A percentile compares a stretch with the other conserved stretches of the same genome.
phyloP scores from a whole-genome alignment of 148 eudicot species.

The Cornus suecica region DNA sequence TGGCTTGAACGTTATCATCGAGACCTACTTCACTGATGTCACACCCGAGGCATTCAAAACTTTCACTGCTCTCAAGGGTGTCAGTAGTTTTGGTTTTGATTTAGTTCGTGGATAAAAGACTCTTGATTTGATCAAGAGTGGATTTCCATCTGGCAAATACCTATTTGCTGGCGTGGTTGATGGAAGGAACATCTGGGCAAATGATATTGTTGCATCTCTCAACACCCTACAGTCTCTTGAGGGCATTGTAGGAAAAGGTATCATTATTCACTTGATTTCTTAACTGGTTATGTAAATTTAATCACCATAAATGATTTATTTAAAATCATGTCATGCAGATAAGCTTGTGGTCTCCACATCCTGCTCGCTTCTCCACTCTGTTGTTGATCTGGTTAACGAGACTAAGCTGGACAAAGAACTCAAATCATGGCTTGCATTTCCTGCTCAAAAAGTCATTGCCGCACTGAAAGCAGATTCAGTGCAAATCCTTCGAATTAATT shows the following conservation, averaged over 20 bases:
- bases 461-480: conserved; percentile 95
- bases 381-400: conserved; percentile 89
- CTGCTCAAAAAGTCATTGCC: conserved; percentile 87
- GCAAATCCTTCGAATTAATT: no score
- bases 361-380: conserved; percentile 94
- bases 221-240: conserved; percentile 57
- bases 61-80: conserved; percentile 66
- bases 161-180: conserved; percentile 95
- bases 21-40: conserved; percentile 88
- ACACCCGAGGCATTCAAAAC: conserved; percentile 77
- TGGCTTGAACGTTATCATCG: conserved; percentile 66
- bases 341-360: conserved; percentile 97
- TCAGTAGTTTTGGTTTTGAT: conserved; percentile 78
- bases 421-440: conserved; percentile 95
- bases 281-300: background rate
- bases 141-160: conserved; percentile 82
- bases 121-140: conserved; percentile 69
- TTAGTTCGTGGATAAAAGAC: conserved; percentile 82
- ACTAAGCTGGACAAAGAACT: conserved; percentile 82
- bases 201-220: conserved; percentile 75
- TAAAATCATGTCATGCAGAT: conserved; percentile 36
- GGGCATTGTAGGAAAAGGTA: conserved; percentile 82
- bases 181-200: conserved; percentile 98
- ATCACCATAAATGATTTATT: background rate
- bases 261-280: background rate